Base-by-base conservation (phyloP, 805 yeast species). In the Wickerhamomyces hampshirensis region DNA sequence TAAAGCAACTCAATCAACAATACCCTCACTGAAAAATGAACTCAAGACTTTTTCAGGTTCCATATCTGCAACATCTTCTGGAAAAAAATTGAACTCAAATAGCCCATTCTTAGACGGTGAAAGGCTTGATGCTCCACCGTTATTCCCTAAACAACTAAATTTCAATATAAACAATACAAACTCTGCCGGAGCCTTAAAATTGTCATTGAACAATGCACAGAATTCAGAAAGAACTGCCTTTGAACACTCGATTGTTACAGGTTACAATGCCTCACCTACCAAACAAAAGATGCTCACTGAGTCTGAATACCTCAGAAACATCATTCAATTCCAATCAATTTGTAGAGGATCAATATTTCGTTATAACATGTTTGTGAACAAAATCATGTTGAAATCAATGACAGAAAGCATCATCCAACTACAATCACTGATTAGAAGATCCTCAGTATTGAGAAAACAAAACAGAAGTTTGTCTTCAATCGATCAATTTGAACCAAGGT, bases 331-430 rank as follows among this genome's bases (percentile, higher is more conserved):
- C 13, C 96, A 88, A 55, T 75, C 93, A 0, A 59, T 78, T 17
- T 71, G 84, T 13, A 66, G 86, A 46, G 95, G 93, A 14, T 77
- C 84, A 0, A 65, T 76, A 28, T 62, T 74, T 37, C 69, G 96
- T 35, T 84, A 80, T 53, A 61, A 63, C 15, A 64, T 79, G 62
- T 78, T 77, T 55, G 81, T 84, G 24, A 73, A 74, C 46, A 69
- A 68, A 39, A 79, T 80, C 40, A 69, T 83, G 65, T 53, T 84
- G 19, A 73, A 69, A 40, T 71, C 84, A 1, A 75, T 74, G 47
- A 68, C 68, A 6, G 71, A 69, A 10, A 75, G 73, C 16, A 51
- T 81, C 16, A 56, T 69, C 3, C 55, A 51, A 8, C 59, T 82
- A 15, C 77, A 76, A 47, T 60, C 81, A 0, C 47, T 67, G 0